Base-by-base conservation (phyloP, 345 rosid genomes). In the Jatropha curcas region DNA sequence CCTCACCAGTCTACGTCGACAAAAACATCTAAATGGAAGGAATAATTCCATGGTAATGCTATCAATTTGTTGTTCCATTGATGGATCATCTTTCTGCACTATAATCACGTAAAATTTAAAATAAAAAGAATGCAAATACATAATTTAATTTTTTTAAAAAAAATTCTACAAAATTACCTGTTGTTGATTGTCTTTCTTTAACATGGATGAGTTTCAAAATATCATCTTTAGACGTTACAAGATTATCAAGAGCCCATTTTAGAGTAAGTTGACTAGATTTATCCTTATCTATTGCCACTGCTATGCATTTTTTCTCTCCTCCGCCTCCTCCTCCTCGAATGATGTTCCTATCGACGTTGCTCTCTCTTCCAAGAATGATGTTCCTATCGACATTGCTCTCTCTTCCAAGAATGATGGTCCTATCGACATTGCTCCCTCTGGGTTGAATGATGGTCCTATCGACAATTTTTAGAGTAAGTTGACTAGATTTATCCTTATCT, bases 171-270 rank as follows among this genome's bases (percentile, higher is more conserved):
- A n/a, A n/a, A 8, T 17, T 66, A 66, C 70, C 46, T 56, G 3
- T 77, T 14, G 25, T 0, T 0, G 79, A 46, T 19, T 83, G 48
- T 60, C 65, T 84, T 13, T 81, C 88, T 65, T 79, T 43, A 56
- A 92, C 92, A 72, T 92, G 96, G 71, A 92, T 76, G 9, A 92
- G 92, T 72, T 74, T 87, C 9, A 92, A 7, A 0, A 79, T 59
- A 16, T 69, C 63, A 59, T 59, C 30, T 50, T 52, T 65, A 60
- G 61, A n/a, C n/a, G n/a, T 12, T 1, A 78, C 52, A 28, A 78
- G 4, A 64, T 74, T 33, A 33, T 74, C 66, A 20, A 65, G 16
- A 5, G 77, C 75, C 82, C 82, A 78, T 57, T 39, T 78, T 5
- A 78, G 35, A 34, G 77, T 71, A 57, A 34, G 20, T 27, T 73